A percentile compares a stretch with the other conserved stretches of the same genome.
These are phyloP conservation scores for Colletotrichum sp. DNA, from an alignment of 2,329 filamentous ascomycete genomes.

Conservation along the genomic window DNA sequence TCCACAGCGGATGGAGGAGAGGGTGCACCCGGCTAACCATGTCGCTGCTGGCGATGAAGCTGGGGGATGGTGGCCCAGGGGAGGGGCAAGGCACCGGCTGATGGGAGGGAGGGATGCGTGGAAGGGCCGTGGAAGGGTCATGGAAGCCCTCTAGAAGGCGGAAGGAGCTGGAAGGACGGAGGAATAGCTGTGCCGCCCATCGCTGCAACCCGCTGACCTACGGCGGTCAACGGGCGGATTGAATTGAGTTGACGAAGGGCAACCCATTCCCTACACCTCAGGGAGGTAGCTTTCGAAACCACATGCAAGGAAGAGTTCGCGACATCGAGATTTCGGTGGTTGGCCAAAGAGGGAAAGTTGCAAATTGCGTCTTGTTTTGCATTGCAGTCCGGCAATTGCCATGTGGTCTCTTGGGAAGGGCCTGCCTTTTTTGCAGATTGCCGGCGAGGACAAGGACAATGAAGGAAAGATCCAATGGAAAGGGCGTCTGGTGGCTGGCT, in stretches of 20 bases:
- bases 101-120: not conserved
- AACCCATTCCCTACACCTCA: not conserved
- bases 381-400: not conserved
- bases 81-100: not conserved
- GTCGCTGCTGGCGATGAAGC: not conserved
- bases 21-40: slow-evolving; percentile 15
- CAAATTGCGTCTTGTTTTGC: not conserved
- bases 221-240: not conserved
- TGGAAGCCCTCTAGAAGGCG: slow-evolving; percentile 10
- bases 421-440: not conserved
- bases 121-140: slow-evolving; percentile 3
- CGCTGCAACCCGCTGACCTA: not conserved
- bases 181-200: not conserved
- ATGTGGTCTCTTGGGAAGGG: not conserved
- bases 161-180: not conserved
- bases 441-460: not conserved
- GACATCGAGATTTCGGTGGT: not conserved
- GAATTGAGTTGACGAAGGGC: not conserved
- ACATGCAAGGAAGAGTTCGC: not conserved
- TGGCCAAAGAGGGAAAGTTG: not conserved
- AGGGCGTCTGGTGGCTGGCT: not conserved
- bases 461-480: not conserved
- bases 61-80: not conserved
- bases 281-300: not conserved
- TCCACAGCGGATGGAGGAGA: slow-evolving; percentile 8